These are phyloP conservation scores for Asterionellopsis glacialis DNA, from an alignment of 108 stramenopile species.

Conservation along the genomic window DNA sequence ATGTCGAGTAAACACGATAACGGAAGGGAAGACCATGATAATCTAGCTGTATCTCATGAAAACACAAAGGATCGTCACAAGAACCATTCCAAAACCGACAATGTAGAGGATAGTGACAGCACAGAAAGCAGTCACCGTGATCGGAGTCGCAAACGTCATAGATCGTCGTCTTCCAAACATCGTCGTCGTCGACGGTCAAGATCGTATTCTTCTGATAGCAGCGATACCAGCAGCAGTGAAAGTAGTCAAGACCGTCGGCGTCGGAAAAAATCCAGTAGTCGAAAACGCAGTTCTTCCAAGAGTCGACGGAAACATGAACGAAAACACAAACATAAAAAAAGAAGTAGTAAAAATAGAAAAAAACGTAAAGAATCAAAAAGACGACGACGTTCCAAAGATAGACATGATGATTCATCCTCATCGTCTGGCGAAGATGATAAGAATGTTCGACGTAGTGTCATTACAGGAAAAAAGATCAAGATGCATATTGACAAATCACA, in stretches of 20 bases:
- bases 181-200: background rate
- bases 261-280: conserved; percentile 5
- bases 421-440: conserved; percentile 18
- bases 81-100: too few relatives aligned
- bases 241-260: background rate
- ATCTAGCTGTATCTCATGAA: too few relatives aligned
- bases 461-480: conserved; percentile 78
- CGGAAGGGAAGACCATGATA: too few relatives aligned
- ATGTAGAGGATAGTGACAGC: too few relatives aligned
- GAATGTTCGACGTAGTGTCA: conserved; percentile 55
- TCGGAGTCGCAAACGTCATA: conserved; percentile 1
- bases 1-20: too few relatives aligned
- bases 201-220: conserved; percentile 5
- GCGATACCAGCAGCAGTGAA: background rate
- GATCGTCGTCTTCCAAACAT: conserved; percentile 5
- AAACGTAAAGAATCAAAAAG: conserved; percentile 2
- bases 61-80: too few relatives aligned
- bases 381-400: conserved; percentile 6
- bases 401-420: conserved; percentile 7
- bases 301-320: conserved; percentile 11
- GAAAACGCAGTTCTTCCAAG: conserved; percentile 5
- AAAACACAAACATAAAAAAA: conserved; percentile 7
- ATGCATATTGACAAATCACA: conserved; percentile 80
- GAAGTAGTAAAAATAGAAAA: conserved; percentile 10
- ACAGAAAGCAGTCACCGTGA: background rate